Evolutionary conservation across 768 basidiomycete genomes (phyloP), one percentile per base, ranked within the genome.

Genomic region (Filobasidium floriforme): DNA sequence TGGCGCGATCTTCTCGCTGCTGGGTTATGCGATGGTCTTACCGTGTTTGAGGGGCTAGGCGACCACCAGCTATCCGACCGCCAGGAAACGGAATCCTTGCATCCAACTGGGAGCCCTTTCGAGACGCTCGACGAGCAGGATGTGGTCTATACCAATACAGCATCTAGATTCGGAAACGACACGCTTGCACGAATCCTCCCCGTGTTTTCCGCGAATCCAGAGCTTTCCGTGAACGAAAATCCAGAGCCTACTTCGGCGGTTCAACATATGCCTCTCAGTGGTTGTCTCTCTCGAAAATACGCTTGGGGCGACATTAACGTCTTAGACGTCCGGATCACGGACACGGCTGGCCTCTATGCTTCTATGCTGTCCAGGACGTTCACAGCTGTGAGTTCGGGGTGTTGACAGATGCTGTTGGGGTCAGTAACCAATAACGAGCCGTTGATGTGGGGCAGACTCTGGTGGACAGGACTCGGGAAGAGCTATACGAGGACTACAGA

Each of bases 401-500:
- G 24, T 5, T 24, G 15, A 15, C 26, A 24, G 12, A 19, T n/a
- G 54, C 19, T 15, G 2, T 15, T 57, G 22, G 29, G 4, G 24
- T 14, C 22, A 57, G 22, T 7, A 3, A 32, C 54, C 26, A n/a
- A 57, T 7, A 18, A 4, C 24, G n/a, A 24, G 15, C 29, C 7
- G 3, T 57, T 24, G 29, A 24, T 24, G 15, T 57, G 7, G 5
- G 19, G 2, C 54, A 57, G 54, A n/a, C 54, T 7, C 7, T 57
- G 26, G 54, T 28, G 6, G 26, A 22, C 24, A 57, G 26, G n/a
- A 57, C 54, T 15, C 19, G 15, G 26, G 54, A 32, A 24, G 24
- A 57, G 29, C 24, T 57, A 6, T 57, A 57, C 54, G 54, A 57
- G 15, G 54, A 57, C 22, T 57, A 57, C 26, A 22, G 54, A 15